Evolutionary conservation across 108 stramenopile species (phyloP), one percentile per base, ranked within the genome.

Genomic region (Licmophora abbreviata): DNA sequence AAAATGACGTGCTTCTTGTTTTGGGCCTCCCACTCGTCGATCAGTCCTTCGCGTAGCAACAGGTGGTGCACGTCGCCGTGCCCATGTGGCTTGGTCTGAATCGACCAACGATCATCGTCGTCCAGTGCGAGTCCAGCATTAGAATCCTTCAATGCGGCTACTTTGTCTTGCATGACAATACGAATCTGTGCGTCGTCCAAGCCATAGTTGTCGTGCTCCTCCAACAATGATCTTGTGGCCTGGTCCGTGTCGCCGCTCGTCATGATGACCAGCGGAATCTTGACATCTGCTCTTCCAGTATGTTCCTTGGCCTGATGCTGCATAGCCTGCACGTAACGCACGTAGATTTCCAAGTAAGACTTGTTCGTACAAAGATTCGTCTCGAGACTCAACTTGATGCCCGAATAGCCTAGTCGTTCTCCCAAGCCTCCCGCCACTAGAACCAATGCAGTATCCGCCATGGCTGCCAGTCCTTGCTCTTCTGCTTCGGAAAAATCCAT

Each of bases 41-140:
- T 80, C 29, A 93, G 46, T 23, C 95, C 93, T 59, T 90, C 84
- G 15, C 74, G 57, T 46, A 71, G 83, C 54, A 99, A 63, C 30
- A 99, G 58, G 51, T 88, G 74, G 64, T 99, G 99, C 27, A 99
- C 99, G 65, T 98, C 99, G 26, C 99, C 99, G 60, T 99, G 99
- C 3, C 99, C 99, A 63, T 99, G 98, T 6, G 98, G 98, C 64
- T 99, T 99, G 22, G 97, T 97, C 61, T 95, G 87, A 42, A 97
- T 46, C 20, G 69, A 44, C 91, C 91, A 95, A 12, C 69, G 72
- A 57, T 88, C 74, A 15, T 54, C 66, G n/a, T 80, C 82, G 15
- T 87, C 83, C 63, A 88, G 51, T 15, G 92, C 94, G 48, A 98
- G 63, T 38, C 77, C 81, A 8, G 93, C 97, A 52, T 68, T 73